Base-by-base conservation (phyloP, 768 basidiomycete genomes). In the Auricularia sp. region DNA sequence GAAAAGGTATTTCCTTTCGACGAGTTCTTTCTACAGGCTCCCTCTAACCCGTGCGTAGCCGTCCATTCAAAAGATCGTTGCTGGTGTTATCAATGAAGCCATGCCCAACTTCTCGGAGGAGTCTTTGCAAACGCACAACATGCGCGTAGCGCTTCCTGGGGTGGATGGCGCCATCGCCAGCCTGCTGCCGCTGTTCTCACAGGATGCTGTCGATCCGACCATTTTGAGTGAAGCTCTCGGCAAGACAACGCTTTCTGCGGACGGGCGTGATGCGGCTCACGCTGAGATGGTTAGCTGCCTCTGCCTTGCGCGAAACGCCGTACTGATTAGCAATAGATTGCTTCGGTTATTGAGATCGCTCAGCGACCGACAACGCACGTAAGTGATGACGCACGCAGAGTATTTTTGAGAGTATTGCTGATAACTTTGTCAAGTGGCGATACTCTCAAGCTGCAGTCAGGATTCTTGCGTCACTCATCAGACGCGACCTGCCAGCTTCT, bases 31-130 rank as follows among this genome's bases (percentile, higher is more conserved):
- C n/a, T 23, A 12, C 34, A 44, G 54, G 18, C 18, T 5, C 18
- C 23, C 23, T 62, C 18, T 23, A 44, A 56, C 61, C 34, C 54
- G 23, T 62, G 39, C 44, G 6, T 66, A 90, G 88, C 87, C 87
- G 16, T 90, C 88, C 3, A 81, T 91, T 44, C 89, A 91, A 73
- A 86, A 88, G 71, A 76, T 91, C 5, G 83, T 88, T 56, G 77
- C 73, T 59, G 82, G 71, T 62, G 74, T 90, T n/a, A 80, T 87
- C 14, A 78, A 82, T 62, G 89, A 92, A 66, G 84, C 83, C 61
- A 70, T 85, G 33, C 68, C 74, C 23, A 79, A 86, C 70, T 75
- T 90, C 34, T 82, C 80, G 35, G 88, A 88, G 72, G 87, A 90
- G 70, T 77, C 79, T 7, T 78, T 83, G 11, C 84, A 82, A 56